Evolutionary conservation across 164 flowering plant genomes (phyloP).

Genomic region (Umbilicus rupestris): DNA sequence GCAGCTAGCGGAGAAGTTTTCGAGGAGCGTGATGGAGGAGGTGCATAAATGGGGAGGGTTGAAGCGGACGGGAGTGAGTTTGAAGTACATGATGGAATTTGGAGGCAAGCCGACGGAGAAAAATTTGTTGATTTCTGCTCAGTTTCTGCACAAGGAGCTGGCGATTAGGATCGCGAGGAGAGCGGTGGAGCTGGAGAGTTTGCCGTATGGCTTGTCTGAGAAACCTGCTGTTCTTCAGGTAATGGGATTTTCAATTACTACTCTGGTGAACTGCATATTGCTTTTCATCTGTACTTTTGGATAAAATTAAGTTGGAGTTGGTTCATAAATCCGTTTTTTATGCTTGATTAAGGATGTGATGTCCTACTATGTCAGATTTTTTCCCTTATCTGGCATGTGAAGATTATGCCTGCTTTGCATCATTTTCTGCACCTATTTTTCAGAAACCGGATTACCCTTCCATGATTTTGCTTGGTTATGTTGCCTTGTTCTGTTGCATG

Average conservation of each 20-base stretch:
- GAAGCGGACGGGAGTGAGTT: slow-evolving; percentile 82
- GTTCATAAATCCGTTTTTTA: background rate
- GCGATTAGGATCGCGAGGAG: slow-evolving; percentile 78
- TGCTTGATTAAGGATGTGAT: too few species aligned
- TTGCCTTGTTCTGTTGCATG: too few species aligned
- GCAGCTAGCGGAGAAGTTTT: slow-evolving; percentile 36
- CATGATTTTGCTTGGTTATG: too few species aligned
- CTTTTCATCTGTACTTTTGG: background rate
- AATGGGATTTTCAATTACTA: too few species aligned
- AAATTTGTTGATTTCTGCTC: slow-evolving; percentile 70
- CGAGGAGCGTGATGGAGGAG: slow-evolving; percentile 60
- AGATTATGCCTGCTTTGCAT: too few species aligned
- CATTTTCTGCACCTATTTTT: too few species aligned
- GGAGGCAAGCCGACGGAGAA: slow-evolving; percentile 54
- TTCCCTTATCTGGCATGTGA: too few species aligned
- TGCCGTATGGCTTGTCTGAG: slow-evolving; percentile 74
- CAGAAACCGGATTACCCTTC: too few species aligned
- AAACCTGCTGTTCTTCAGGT: slow-evolving; percentile 84
- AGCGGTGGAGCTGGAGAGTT: slow-evolving; percentile 60
- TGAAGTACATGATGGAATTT: slow-evolving; percentile 89
- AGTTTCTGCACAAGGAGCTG: slow-evolving; percentile 88
- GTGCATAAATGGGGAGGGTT: slow-evolving; percentile 68
- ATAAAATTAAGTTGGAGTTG: background rate
- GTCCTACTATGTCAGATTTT: too few species aligned
- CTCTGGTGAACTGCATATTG: too few species aligned